A percentile compares a stretch with the other conserved stretches of the same genome.
Conservation (phyloP, 768 basidiomycete genomes). For the Rhizopogon vinicolor region DNA sequence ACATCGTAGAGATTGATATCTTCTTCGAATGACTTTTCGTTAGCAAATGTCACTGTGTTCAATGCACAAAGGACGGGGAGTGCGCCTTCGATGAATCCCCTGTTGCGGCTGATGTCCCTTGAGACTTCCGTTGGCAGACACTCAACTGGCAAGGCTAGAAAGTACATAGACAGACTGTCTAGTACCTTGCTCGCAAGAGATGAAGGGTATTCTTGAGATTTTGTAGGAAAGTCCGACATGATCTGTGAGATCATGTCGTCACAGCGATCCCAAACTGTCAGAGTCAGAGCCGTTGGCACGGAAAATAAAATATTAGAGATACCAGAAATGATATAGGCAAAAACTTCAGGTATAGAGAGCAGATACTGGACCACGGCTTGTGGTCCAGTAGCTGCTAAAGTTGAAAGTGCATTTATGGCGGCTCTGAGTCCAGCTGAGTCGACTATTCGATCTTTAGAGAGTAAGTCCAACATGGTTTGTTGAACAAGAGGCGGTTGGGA, state of each 20-base stretch:
- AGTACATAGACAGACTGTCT: slow-evolving; percentile 17
- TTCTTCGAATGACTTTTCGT: background rate
- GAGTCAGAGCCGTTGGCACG: background rate
- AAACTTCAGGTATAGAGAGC: slow-evolving; percentile 20
- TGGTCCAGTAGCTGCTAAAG: slow-evolving; percentile 13
- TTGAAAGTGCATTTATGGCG: slow-evolving; percentile 23
- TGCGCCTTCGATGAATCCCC: slow-evolving; percentile 18
- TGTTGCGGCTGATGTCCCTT: slow-evolving; percentile 13
- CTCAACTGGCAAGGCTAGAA: slow-evolving; percentile 18
- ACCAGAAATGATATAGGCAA: slow-evolving; percentile 27
- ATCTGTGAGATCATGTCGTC: slow-evolving; percentile 22
- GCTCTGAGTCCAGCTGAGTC: slow-evolving; percentile 12
- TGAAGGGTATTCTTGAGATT: slow-evolving; percentile 12
- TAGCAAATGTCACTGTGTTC: slow-evolving; percentile 2
- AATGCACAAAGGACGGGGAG: slow-evolving; percentile 17
- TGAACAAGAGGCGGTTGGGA: background rate
- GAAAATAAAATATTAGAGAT: background rate
- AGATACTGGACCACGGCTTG: slow-evolving; percentile 23
- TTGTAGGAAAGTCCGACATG: slow-evolving; percentile 27
- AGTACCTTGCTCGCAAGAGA: slow-evolving; percentile 21
- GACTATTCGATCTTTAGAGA: slow-evolving; percentile 8
- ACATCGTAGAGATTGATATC: slow-evolving; percentile 1
- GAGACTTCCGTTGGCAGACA: slow-evolving; percentile 8
- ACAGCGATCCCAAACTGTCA: slow-evolving; percentile 12
- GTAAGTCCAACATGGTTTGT: background rate